Percentiles rank a stretch among this genome's conserved stretches.
phyloP scores from a whole-genome alignment of 1,139 yeast species.

The Zygoascus hellenicus region DNA sequence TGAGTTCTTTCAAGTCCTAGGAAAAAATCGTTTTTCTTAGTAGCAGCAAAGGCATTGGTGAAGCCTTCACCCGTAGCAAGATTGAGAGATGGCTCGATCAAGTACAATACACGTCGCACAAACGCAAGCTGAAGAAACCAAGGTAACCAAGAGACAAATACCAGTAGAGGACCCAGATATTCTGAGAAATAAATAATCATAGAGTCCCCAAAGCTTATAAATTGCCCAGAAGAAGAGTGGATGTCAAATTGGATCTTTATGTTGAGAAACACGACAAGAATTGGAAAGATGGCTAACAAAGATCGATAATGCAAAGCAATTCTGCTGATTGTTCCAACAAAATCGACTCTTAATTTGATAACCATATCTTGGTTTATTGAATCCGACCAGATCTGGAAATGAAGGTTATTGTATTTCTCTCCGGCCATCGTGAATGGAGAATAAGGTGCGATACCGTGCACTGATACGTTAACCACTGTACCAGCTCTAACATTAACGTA shows the following conservation, averaged over 20 bases:
- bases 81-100: constrained; percentile 34
- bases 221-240: constrained; percentile 34
- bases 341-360: constrained; percentile 31
- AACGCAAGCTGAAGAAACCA: constrained; percentile 25
- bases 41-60: constrained; percentile 20
- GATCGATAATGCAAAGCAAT: constrained; percentile 34
- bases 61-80: constrained; percentile 24
- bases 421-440: constrained; percentile 44
- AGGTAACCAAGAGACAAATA: constrained; percentile 39
- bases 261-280: constrained; percentile 26
- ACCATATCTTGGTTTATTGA: constrained; percentile 10
- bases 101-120: constrained; percentile 25
- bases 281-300: constrained; percentile 31
- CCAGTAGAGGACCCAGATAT: constrained; percentile 23
- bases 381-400: constrained; percentile 36
- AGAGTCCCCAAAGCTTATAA: constrained; percentile 49
- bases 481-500: constrained; percentile 45
- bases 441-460: constrained; percentile 79
- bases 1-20: constrained; percentile 60
- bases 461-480: constrained; percentile 37
- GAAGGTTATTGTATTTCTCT: constrained; percentile 27
- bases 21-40: constrained; percentile 40
- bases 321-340: constrained; percentile 33
- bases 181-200: constrained; percentile 35
- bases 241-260: constrained; percentile 25